A percentile compares a stretch with the other conserved stretches of the same genome.
Evolutionary conservation across 352 stramenopile genomes (phyloP).

Genomic region (Phytophthora aleatoria): DNA sequence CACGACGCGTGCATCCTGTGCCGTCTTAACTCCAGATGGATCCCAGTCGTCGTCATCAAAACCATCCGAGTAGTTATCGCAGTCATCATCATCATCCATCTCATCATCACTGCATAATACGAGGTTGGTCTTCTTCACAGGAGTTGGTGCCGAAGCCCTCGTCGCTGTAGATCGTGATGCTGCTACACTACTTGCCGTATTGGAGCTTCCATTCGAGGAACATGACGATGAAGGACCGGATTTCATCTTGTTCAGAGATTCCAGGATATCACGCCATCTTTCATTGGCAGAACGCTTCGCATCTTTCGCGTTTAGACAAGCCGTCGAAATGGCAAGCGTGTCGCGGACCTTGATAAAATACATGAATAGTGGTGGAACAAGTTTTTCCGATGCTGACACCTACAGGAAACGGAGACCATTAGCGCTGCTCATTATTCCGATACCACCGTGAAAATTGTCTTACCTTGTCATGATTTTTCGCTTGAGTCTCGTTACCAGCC

Average conservation of each 20-base stretch:
- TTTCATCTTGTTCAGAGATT: slow-evolving; percentile 43
- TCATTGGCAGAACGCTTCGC: slow-evolving; percentile 77
- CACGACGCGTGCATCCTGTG: slow-evolving; percentile 6
- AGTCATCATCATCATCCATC: slow-evolving; percentile 64
- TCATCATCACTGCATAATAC: slow-evolving; percentile 71
- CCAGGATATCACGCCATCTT: slow-evolving; percentile 68
- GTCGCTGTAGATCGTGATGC: slow-evolving; percentile 7
- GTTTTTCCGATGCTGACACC: slow-evolving; percentile 40
- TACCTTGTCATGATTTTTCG: slow-evolving; percentile 46
- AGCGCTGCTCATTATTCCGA: not conserved
- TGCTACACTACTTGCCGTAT: slow-evolving; percentile 2
- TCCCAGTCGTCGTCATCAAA: slow-evolving; percentile 44
- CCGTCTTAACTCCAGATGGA: slow-evolving; percentile 32
- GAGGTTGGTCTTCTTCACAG: slow-evolving; percentile 41
- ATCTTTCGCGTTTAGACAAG: slow-evolving; percentile 72
- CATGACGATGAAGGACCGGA: not conserved
- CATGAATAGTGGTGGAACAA: slow-evolving; percentile 47
- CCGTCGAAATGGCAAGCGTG: slow-evolving; percentile 54
- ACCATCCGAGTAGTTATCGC: slow-evolving; percentile 47
- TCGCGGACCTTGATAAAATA: slow-evolving; percentile 58
- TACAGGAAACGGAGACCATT: slow-evolving; percentile 9
- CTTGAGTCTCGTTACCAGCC: slow-evolving; percentile 69
- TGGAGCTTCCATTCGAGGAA: slow-evolving; percentile 17
- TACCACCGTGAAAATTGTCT: not conserved
- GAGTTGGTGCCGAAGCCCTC: slow-evolving; percentile 1